A percentile compares a stretch with the other conserved stretches of the same genome.
Evolutionary conservation across 768 basidiomycete genomes (phyloP).

Genomic region (Favolaschia claudopus): DNA sequence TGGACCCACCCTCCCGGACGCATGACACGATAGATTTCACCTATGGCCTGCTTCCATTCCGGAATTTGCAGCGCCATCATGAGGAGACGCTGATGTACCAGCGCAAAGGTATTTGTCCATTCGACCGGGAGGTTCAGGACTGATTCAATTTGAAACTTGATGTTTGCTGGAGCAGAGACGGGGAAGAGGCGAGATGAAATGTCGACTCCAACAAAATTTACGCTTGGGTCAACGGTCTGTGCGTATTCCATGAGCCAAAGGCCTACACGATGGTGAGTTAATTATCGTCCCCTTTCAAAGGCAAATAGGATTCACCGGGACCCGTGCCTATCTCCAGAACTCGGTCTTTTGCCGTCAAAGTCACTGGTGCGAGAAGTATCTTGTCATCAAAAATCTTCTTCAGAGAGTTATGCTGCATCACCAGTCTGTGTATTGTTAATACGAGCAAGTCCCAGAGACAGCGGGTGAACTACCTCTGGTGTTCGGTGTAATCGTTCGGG

Average conservation of each 20-base stretch:
- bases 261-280: too few relatives aligned
- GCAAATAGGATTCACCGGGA: background rate
- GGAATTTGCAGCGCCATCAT: slow-evolving; percentile 6
- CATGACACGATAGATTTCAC: slow-evolving; percentile 21
- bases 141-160: slow-evolving; percentile 7
- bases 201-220: slow-evolving; percentile 5
- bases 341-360: background rate
- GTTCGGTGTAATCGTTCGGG: slow-evolving; percentile 5
- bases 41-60: slow-evolving; percentile 18
- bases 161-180: background rate
- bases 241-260: slow-evolving; percentile 2
- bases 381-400: slow-evolving; percentile 3
- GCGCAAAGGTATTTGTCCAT: slow-evolving; percentile 14
- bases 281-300: background rate
- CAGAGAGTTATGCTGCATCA: slow-evolving; percentile 20
- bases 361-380: slow-evolving; percentile 7
- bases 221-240: background rate
- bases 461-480: too few relatives aligned
- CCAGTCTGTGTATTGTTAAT: slow-evolving; percentile 10
- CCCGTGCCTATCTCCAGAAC: slow-evolving; percentile 12
- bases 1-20: slow-evolving; percentile 21
- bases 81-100: slow-evolving; percentile 25
- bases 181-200: slow-evolving; percentile 12
- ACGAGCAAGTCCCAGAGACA: background rate
- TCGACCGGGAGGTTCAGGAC: slow-evolving; percentile 1